Conservation (phyloP, 106 monocot species). For the Dendrobium nobile region DNA sequence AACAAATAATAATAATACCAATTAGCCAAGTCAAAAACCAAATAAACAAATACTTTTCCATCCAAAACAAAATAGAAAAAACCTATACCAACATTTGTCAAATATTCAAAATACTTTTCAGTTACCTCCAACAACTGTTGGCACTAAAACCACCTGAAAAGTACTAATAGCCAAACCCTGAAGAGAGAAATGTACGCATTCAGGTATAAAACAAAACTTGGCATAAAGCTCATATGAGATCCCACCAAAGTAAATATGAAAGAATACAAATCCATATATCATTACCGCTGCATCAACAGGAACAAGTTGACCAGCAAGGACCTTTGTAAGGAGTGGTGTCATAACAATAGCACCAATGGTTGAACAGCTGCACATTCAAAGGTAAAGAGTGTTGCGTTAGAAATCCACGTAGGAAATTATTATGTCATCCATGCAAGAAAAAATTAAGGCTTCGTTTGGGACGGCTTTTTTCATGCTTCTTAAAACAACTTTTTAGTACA, state of each 20-base stretch:
- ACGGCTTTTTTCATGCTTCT: too few relatives aligned
- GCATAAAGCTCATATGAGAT: not conserved
- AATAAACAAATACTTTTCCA: not conserved
- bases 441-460: too few relatives aligned
- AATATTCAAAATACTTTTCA: conserved; percentile 1
- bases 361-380: conserved; percentile 55
- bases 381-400: not conserved
- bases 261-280: not conserved
- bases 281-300: conserved; percentile 97
- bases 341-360: conserved; percentile 95
- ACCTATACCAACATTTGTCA: too few relatives aligned
- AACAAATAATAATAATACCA: not conserved
- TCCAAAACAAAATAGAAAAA: not conserved
- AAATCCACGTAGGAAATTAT: not conserved
- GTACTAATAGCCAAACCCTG: conserved; percentile 97
- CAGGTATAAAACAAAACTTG: not conserved
- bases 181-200: conserved; percentile 8
- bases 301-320: conserved; percentile 92
- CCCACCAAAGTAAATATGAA: not conserved
- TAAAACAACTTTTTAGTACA: too few relatives aligned
- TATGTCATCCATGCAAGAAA: not conserved
- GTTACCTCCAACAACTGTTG: conserved; percentile 87
- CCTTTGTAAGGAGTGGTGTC: conserved; percentile 91
- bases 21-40: not conserved
- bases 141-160: conserved; percentile 92